phyloP scores from a whole-genome alignment of 2,329 filamentous ascomycete genomes.

The Aspergillus pseudotamarii region DNA sequence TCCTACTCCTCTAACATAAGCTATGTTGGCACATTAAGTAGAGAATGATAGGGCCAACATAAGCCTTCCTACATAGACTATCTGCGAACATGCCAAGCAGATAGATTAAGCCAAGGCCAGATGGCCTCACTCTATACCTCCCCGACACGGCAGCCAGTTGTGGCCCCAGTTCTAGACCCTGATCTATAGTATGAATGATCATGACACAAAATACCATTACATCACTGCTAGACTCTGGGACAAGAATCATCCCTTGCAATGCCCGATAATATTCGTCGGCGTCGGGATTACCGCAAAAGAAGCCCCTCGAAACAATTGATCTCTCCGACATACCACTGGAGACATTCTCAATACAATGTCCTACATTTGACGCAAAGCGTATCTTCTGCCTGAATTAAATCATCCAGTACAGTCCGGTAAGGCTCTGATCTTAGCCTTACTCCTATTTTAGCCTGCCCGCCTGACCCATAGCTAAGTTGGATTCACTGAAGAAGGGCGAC shows the following conservation, averaged over 20 bases:
- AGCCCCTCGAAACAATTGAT: background rate
- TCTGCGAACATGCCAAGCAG: background rate
- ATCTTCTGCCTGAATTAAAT: background rate
- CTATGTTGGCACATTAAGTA: no score
- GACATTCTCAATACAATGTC: no score
- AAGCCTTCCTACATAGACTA: background rate
- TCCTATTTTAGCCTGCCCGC: no score
- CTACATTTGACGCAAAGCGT: background rate
- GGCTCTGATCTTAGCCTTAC: background rate
- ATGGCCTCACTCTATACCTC: background rate
- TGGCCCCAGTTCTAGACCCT: background rate
- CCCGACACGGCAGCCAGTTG: background rate
- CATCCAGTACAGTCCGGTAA: background rate
- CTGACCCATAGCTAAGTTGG: background rate
- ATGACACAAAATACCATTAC: background rate
- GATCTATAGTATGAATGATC: no score
- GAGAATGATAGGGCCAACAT: background rate
- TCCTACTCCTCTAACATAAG: no score
- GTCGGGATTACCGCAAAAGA: no score
- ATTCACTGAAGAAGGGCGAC: background rate
- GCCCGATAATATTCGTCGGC: background rate
- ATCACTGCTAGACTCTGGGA: no score
- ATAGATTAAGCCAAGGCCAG: background rate
- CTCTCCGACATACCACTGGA: no score
- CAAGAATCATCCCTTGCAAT: accelerated